A percentile compares a stretch with the other conserved stretches of the same genome.
Evolutionary conservation across 805 yeast genomes (phyloP).

Genomic region (Metschnikowia peoriensis): DNA sequence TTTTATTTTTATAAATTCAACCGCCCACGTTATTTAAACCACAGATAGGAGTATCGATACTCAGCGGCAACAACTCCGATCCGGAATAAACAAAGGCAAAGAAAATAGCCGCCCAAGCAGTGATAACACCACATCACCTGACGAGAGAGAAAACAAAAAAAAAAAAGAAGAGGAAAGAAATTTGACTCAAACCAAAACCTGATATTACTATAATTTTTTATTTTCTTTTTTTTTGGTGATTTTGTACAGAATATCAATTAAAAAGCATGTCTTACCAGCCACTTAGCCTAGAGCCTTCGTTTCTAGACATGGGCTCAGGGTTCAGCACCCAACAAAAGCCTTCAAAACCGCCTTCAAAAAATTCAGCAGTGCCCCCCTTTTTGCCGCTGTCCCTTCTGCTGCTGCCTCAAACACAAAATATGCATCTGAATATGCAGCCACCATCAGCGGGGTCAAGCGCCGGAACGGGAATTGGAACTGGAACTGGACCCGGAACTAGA

Average conservation of each 20-base stretch:
- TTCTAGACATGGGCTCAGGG: slow-evolving; percentile 1
- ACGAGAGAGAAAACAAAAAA: background rate
- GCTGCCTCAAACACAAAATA: background rate
- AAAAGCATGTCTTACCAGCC: background rate
- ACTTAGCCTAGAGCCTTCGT: slow-evolving; percentile 7
- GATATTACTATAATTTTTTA: too few species aligned
- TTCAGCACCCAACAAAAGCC: background rate
- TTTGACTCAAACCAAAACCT: background rate
- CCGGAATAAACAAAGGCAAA: background rate
- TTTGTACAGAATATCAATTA: too few species aligned
- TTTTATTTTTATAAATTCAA: background rate
- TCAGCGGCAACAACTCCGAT: background rate
- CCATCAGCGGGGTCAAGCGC: background rate
- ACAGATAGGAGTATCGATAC: background rate
- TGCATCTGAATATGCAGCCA: background rate
- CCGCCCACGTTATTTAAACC: background rate
- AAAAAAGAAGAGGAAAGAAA: background rate
- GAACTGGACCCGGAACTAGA: background rate
- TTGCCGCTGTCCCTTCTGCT: background rate
- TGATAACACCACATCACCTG: background rate
- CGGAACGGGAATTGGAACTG: too few species aligned
- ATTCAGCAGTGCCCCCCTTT: background rate
- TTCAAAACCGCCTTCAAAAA: background rate
- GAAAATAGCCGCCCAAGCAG: background rate
- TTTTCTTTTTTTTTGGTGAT: background rate